These are phyloP conservation scores for Capronia epimyces DNA, from an alignment of 2,329 filamentous ascomycete genomes.

Conservation along the genomic window DNA sequence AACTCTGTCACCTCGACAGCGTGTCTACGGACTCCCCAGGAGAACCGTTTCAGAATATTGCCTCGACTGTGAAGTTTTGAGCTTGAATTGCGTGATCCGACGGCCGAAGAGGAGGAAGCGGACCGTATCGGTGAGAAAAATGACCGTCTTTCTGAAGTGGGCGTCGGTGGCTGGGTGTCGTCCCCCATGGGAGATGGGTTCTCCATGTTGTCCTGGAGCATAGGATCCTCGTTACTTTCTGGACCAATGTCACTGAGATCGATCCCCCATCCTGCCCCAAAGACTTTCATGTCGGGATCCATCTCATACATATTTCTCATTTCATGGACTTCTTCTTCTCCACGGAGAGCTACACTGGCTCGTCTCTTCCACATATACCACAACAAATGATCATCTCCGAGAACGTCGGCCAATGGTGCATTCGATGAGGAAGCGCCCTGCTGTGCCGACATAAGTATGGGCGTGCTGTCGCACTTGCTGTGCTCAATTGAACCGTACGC, in stretches of 20 bases:
- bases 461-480: neutral
- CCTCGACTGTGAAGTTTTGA: slow-evolving; percentile 15
- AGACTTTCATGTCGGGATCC: slow-evolving; percentile 25
- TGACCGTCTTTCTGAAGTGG: slow-evolving; percentile 15
- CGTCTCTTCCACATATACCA: slow-evolving; percentile 25
- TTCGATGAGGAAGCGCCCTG: slow-evolving; percentile 4
- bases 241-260: slow-evolving; percentile 17
- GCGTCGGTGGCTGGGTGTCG: slow-evolving; percentile 1
- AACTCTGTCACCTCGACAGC: slow-evolving; percentile 5
- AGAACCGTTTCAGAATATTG: slow-evolving; percentile 20
- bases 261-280: slow-evolving; percentile 15
- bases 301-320: slow-evolving; percentile 23
- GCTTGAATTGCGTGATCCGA: slow-evolving; percentile 10
- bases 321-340: slow-evolving; percentile 19
- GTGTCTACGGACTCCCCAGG: slow-evolving; percentile 18
- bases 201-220: slow-evolving; percentile 10
- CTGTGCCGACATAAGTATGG: slow-evolving; percentile 11
- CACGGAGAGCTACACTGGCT: slow-evolving; percentile 17
- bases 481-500: neutral
- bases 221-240: slow-evolving; percentile 16
- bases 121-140: slow-evolving; percentile 10
- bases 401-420: slow-evolving; percentile 18
- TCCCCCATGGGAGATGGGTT: slow-evolving; percentile 4
- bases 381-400: slow-evolving; percentile 22
- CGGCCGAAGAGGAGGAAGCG: slow-evolving; percentile 15